These are phyloP conservation scores for Talaromyces sp. DNA, from an alignment of 2,329 filamentous ascomycete species.

Conservation along the genomic window DNA sequence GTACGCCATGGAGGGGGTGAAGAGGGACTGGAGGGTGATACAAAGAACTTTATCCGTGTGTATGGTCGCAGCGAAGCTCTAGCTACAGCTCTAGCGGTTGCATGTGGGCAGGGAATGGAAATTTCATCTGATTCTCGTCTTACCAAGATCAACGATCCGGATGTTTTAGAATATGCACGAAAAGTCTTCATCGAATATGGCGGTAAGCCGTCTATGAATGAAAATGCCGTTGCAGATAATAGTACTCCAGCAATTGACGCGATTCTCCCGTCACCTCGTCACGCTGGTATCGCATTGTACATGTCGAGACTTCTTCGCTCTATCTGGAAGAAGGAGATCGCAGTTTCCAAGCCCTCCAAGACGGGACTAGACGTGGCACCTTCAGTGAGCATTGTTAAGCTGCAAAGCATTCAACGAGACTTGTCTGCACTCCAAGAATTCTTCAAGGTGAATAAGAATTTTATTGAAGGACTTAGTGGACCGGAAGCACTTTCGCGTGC, in stretches of 20 bases:
- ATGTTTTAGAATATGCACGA: slow-evolving; percentile 77
- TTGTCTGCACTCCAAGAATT: slow-evolving; percentile 75
- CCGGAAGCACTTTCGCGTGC: slow-evolving; percentile 76
- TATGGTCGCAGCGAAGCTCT: slow-evolving; percentile 89
- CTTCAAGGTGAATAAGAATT: slow-evolving; percentile 76
- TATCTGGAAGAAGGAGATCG: slow-evolving; percentile 77
- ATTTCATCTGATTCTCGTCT: slow-evolving; percentile 65
- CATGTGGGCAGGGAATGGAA: slow-evolving; percentile 87
- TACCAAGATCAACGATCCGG: slow-evolving; percentile 69
- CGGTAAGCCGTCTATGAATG: slow-evolving; percentile 76
- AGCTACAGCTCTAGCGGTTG: slow-evolving; percentile 85
- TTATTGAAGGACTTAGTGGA: slow-evolving; percentile 91
- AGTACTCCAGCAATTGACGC: slow-evolving; percentile 67
- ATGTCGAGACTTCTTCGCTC: slow-evolving; percentile 81
- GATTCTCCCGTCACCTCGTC: slow-evolving; percentile 80
- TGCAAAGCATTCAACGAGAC: slow-evolving; percentile 72
- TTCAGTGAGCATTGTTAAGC: slow-evolving; percentile 61
- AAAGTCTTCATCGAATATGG: slow-evolving; percentile 89
- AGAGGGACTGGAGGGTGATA: slow-evolving; percentile 73
- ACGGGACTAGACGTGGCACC: slow-evolving; percentile 57
- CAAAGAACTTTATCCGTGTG: slow-evolving; percentile 74
- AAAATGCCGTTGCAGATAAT: slow-evolving; percentile 62
- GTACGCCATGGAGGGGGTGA: slow-evolving; percentile 64
- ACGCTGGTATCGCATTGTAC: slow-evolving; percentile 83
- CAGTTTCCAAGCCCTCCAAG: slow-evolving; percentile 43